A percentile compares a stretch with the other conserved stretches of the same genome.
Conservation (phyloP, 2,329 filamentous ascomycete genomes). For the Hirsutella minnesotensis region DNA sequence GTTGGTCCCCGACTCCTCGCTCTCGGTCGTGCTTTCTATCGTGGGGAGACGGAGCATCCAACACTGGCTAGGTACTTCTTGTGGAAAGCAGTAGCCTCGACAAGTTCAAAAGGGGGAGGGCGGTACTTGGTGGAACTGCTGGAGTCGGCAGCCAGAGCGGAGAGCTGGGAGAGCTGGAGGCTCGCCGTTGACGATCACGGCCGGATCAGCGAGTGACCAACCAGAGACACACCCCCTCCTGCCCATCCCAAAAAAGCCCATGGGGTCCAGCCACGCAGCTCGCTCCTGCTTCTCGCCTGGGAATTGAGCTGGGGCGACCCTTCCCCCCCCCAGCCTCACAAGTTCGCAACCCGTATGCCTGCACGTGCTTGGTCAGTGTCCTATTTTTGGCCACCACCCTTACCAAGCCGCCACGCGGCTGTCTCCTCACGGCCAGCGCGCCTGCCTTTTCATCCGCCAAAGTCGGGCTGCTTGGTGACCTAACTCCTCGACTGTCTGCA, state of each 20-base stretch:
- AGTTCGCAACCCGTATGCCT: not conserved
- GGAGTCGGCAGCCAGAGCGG: too few species aligned
- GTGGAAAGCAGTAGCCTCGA: too few species aligned
- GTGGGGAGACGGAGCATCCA: too few species aligned
- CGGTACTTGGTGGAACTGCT: too few species aligned
- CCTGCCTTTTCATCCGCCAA: not conserved
- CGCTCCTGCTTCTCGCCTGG: not conserved
- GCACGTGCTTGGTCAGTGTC: slow-evolving; percentile 5
- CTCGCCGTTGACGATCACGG: not conserved
- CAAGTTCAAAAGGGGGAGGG: too few species aligned
- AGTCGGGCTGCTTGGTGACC: too few species aligned
- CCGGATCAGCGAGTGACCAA: not conserved
- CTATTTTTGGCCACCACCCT: slow-evolving; percentile 1
- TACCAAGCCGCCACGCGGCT: slow-evolving; percentile 3
- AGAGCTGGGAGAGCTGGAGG: too few species aligned
- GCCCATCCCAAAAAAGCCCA: not conserved
- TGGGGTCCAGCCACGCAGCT: too few species aligned
- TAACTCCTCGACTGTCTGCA: too few species aligned
- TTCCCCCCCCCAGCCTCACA: not conserved
- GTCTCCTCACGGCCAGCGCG: not conserved
- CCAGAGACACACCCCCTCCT: not conserved
- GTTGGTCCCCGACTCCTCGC: too few species aligned
- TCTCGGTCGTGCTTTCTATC: too few species aligned
- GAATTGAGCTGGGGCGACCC: slow-evolving; percentile 2
- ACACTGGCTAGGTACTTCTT: too few species aligned